Conservation (phyloP, 805 yeast species). For the Cyberlindnera veronae region DNA sequence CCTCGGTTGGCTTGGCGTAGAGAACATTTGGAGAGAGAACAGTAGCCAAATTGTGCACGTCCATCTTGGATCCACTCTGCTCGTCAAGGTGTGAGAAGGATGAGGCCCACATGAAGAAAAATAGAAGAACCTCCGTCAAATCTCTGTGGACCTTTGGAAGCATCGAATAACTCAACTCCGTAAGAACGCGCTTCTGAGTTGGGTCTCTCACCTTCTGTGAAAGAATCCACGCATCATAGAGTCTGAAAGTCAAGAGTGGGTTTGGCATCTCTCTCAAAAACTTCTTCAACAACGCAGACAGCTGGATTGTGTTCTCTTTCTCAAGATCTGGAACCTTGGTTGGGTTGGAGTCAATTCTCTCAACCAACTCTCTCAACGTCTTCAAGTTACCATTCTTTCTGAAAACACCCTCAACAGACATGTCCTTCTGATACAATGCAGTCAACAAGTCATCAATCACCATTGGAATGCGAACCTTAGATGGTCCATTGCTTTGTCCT, state of each 20-base stretch:
- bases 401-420: conserved; percentile 95
- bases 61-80: conserved; percentile 93
- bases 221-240: conserved; percentile 76
- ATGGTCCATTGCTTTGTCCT: conserved; percentile 79
- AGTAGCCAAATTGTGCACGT: conserved; percentile 89
- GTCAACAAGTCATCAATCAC: conserved; percentile 81
- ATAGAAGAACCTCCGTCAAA: conserved; percentile 77
- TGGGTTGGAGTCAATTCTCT: conserved; percentile 70
- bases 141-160: conserved; percentile 82
- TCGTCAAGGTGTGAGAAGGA: conserved; percentile 92
- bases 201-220: conserved; percentile 53
- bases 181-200: conserved; percentile 46
- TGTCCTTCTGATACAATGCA: conserved; percentile 83
- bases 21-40: conserved; percentile 92
- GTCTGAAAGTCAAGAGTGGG: conserved; percentile 73
- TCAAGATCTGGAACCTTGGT: conserved; percentile 65
- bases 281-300: conserved; percentile 89
- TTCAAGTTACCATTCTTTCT: conserved; percentile 94
- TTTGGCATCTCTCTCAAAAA: conserved; percentile 90
- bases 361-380: conserved; percentile 68
- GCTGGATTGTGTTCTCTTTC: conserved; percentile 80
- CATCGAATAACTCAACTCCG: conserved; percentile 67
- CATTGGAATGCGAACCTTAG: conserved; percentile 75
- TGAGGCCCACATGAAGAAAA: conserved; percentile 91
- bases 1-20: conserved; percentile 46